A percentile compares a stretch with the other conserved stretches of the same genome.
Conservation (phyloP, 2,329 filamentous ascomycete genomes). For the Knufia petricola region DNA sequence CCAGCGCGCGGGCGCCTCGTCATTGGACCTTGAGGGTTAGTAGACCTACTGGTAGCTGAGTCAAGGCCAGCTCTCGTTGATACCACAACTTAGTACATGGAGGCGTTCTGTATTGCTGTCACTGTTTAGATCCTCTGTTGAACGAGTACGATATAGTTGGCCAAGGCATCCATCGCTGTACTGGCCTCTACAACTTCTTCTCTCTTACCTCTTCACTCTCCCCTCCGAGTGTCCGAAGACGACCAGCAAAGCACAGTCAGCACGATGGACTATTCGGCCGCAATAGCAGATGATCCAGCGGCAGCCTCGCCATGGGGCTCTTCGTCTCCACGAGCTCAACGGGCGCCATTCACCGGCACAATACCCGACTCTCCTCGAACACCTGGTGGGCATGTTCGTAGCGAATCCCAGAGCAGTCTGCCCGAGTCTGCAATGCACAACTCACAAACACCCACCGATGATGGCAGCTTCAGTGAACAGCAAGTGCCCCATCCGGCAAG, state of each 20-base stretch:
- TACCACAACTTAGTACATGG: too few species aligned
- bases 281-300: conserved; percentile 45
- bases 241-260: not conserved
- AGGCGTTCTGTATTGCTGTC: too few species aligned
- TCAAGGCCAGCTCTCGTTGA: too few species aligned
- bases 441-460: conserved; percentile 17
- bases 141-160: too few species aligned
- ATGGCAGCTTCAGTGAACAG: conserved; percentile 17
- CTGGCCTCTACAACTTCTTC: too few species aligned
- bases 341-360: conserved; percentile 32
- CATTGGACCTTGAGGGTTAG: not conserved
- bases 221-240: not conserved
- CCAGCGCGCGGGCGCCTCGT: not conserved
- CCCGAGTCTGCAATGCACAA: conserved; percentile 11
- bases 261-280: conserved; percentile 56
- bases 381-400: conserved; percentile 24
- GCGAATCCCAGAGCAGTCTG: conserved; percentile 20
- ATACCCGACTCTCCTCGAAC: conserved; percentile 35
- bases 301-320: conserved; percentile 56
- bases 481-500: conserved; percentile 24
- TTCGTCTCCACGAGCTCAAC: conserved; percentile 45
- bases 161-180: too few species aligned
- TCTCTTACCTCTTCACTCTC: not conserved
- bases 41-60: not conserved
- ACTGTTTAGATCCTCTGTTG: too few species aligned